Evolutionary conservation across 208 protist species (phyloP), one percentile per base, ranked within the genome.

Genomic region (Porcisia hertigi): DNA sequence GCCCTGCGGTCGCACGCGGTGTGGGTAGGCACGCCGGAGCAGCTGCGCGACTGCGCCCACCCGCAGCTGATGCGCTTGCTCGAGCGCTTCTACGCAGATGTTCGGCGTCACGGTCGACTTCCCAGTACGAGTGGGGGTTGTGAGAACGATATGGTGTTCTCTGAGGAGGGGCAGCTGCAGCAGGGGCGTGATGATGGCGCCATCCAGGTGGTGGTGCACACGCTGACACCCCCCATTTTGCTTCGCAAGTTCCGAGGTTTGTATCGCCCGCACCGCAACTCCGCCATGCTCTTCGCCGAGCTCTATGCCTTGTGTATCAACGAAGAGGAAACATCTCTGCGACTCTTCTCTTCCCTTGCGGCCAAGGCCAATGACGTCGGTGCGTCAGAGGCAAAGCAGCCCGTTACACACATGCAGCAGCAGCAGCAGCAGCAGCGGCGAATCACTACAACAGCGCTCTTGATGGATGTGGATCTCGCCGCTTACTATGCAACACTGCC

Each of bases 391-490:
- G 79, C n/a, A 8, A 3, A 2, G 5, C 36, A n/a, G 30, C 39
- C 39, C 8, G n/a, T 20, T 36, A n/a, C 36, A 30, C 39, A 11
- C 45, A 18, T 30, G 18, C 8, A 0, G 34, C 41, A 25, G 1
- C 55, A 11, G 47, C 55, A 11, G 47, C 45, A 63, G 8, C 55
- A 11, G 47, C 30, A 0, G 30, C 45, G 57, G 16, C 20, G 47
- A 12, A 52, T 62, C 25, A 41, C 65, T 25, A 75, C 64, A 7
- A 88, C 84, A 8, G 77, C 82, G 2, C 69, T 91, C 30, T 59
- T 93, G 43, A 81, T 86, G 79, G 87, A 93, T 62, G 71, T 80
- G 5, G 89, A 88, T 72, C 77, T 93, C 0, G 87, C 82, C 36
- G 71, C 79, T 47, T 90, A 87, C 63, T 88, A 84, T 59, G 54